These are phyloP conservation scores for Tulasnella calospora DNA, from an alignment of 768 basidiomycete species.

Conservation along the genomic window DNA sequence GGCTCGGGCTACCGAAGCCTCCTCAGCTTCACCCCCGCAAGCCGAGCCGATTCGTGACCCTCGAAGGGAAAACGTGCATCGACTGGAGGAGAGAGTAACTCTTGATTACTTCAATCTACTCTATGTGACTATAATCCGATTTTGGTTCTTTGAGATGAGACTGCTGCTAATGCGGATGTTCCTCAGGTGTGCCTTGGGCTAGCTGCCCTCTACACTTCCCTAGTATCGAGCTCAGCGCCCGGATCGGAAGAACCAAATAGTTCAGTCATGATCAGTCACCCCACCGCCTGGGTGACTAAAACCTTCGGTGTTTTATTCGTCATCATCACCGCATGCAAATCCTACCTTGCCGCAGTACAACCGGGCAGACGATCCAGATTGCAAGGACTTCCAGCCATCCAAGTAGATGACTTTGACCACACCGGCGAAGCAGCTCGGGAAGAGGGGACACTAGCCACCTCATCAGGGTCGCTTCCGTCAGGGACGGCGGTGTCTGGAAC, in stretches of 20 bases:
- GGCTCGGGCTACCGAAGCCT: background rate
- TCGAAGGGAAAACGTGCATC: background rate
- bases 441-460: background rate
- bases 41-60: background rate
- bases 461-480: background rate
- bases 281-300: background rate
- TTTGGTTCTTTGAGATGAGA: background rate
- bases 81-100: background rate
- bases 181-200: background rate
- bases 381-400: background rate
- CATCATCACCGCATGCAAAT: background rate
- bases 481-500: background rate
- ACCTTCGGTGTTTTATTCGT: background rate
- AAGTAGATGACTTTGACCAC: background rate
- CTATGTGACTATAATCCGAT: background rate
- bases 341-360: background rate
- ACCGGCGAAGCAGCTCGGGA: background rate
- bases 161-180: background rate
- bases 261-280: background rate
- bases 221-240: background rate
- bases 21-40: background rate
- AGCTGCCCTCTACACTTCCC: background rate
- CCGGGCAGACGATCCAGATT: background rate
- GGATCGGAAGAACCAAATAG: background rate
- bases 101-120: background rate